Conservation (phyloP, 768 basidiomycete genomes). For the Collybia mongolica region DNA sequence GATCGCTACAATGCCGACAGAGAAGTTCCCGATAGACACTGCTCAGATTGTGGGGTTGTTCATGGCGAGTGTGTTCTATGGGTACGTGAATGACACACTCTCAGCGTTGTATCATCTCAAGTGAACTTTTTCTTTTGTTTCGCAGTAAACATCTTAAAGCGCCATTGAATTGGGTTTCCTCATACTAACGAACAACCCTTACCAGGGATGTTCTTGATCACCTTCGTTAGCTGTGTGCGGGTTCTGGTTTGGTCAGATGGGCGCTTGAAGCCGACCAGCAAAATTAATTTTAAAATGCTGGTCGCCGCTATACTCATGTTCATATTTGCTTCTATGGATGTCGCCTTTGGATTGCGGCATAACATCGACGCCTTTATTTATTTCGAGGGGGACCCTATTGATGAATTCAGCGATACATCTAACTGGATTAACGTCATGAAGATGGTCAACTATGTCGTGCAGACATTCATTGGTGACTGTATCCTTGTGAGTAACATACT, state of each 20-base stretch:
- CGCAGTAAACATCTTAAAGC: no score
- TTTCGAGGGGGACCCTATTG: conserved; percentile 28
- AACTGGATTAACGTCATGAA: conserved; percentile 42
- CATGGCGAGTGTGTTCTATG: conserved; percentile 39
- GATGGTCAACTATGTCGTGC: conserved; percentile 36
- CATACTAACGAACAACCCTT: background rate
- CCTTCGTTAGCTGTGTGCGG: conserved; percentile 32
- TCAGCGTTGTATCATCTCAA: background rate
- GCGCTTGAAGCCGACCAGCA: conserved; percentile 20
- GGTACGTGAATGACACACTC: conserved; percentile 17
- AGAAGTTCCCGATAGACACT: conserved; percentile 28
- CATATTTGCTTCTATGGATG: conserved; percentile 37
- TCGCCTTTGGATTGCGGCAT: conserved; percentile 38
- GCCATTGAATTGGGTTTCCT: no score
- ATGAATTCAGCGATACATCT: conserved; percentile 31
- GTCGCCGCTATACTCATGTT: conserved; percentile 36
- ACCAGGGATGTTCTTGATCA: conserved; percentile 34
- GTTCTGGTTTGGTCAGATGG: conserved; percentile 29
- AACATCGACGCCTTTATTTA: conserved; percentile 41
- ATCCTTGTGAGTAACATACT: conserved; percentile 31
- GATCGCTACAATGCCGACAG: conserved; percentile 16
- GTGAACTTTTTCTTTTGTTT: conserved; percentile 1
- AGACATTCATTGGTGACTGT: conserved; percentile 41
- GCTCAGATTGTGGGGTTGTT: conserved; percentile 40
- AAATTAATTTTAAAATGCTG: conserved; percentile 33